Base-by-base conservation (phyloP, 257 asterid genomes). In the Primulina tabacum region DNA sequence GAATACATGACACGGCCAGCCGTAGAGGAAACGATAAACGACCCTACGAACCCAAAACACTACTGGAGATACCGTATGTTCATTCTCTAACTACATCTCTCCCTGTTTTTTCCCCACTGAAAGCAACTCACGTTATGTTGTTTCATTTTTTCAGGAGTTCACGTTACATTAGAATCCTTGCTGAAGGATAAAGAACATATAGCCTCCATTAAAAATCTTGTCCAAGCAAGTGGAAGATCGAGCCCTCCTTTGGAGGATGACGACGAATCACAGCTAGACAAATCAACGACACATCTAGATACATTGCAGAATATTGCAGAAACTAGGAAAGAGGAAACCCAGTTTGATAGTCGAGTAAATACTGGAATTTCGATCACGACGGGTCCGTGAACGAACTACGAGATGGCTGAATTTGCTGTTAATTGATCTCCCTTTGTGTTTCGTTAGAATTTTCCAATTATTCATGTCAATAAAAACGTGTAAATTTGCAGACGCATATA, bases 1-100 rank as follows among this genome's bases (percentile, higher is more conserved):
- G 92, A 89, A 65, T 93, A 93, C 80, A 84, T 89, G 4, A 73
- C 87, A 21, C 96, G 95, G 52, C 96, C 96, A 63, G 97, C 97
- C 62, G 71, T 67, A 8, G 97, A 93, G 84, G 99, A 93, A 86
- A 93, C 99, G 2, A 90, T 93, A 76, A 93, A 93, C 53, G 96
- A 93, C 80, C 97, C 99, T 35, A 90, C 99, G 21, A 93, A 93
- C 73, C 97, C 97, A 12, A 93, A 88, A 74, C 99, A 93, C 78
- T 93, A 94, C 73, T 93, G 99, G 97, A 87, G 96, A 68, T 93
- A 78, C 55, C 85, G 99, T 93, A 83, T 28, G 90, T 50, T 33
- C 77, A 68, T 29, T 10, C 66, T 65, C 79, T 30, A 35, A 32
- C 38, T 28, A 26, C 24, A 3, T 34, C 35, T 55, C 67, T 11